Base-by-base conservation (phyloP, 768 basidiomycete species). In the Clitopilus passeckerianus region DNA sequence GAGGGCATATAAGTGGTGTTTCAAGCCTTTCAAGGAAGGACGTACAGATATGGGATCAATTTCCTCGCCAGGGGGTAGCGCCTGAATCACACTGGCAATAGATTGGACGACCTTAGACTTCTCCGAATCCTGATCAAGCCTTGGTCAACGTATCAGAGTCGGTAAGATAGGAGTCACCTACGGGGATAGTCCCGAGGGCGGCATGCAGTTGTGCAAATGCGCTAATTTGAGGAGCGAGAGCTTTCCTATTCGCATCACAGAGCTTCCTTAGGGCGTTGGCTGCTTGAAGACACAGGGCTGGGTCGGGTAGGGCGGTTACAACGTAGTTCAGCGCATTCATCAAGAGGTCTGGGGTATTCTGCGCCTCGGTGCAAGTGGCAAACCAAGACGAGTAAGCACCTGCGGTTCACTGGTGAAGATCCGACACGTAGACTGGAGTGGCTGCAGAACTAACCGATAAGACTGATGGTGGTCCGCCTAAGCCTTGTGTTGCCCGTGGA, bases 31-130 rank as follows among this genome's bases (percentile, higher is more conserved):
- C 20, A 18, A 18, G 22, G 22, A 27, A 58, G 20, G 2, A 71
- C 75, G 35, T 55, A 89, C 90, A 74, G 89, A 84, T 22, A 95
- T 80, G 0, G 93, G 90, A 0, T 85, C 80, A 24, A 96, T 87
- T 58, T 85, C 90, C 44, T 93, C 89, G 43, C 76, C 76, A 0
- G 92, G 86, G 0, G 91, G 88, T 54, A 98, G 72, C 0, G 95
- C 95, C 66, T 97, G 92, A 33, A 97, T 90, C 2, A 98, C 93
- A 62, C 94, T 96, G 1, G 93, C 86, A 56, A 98, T 95, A 0
- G 90, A 92, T 68, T 97, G 91, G 50, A 97, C 75, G 0, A 97
- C 91, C 72, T 95, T 97, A 64, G 86, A 84, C 73, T 90, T 91
- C 71, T 96, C 94, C 20, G 87, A 85, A 64, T 92, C 90, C 87